These are phyloP conservation scores for Monilinia fructicola DNA, from an alignment of 2,329 filamentous ascomycete genomes.

Conservation along the genomic window DNA sequence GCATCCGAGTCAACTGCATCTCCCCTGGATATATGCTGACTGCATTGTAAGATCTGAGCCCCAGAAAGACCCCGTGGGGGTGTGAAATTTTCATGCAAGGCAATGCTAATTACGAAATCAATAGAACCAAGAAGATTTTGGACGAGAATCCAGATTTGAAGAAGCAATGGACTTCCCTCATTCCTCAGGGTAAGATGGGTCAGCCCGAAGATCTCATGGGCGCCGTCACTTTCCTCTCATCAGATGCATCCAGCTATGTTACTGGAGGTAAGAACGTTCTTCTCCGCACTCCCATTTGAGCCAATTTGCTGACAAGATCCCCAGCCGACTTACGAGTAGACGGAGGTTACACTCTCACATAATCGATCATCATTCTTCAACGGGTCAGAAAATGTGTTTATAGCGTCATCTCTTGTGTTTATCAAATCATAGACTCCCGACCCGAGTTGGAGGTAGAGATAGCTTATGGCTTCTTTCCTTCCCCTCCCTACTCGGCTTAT, in stretches of 20 bases:
- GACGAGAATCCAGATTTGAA: slow-evolving; percentile 90
- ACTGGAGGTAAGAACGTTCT: slow-evolving; percentile 46
- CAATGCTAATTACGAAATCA: slow-evolving; percentile 18
- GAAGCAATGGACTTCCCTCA: slow-evolving; percentile 86
- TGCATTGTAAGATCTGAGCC: slow-evolving; percentile 64
- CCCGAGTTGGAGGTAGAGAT: slow-evolving; percentile 1
- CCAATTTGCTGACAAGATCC: slow-evolving; percentile 7
- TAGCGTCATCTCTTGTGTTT: slow-evolving; percentile 10
- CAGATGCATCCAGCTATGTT: slow-evolving; percentile 58
- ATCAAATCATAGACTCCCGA: slow-evolving; percentile 1
- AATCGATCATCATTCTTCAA: slow-evolving; percentile 10
- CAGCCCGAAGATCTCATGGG: slow-evolving; percentile 90
- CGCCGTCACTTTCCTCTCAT: slow-evolving; percentile 70
- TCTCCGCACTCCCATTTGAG: slow-evolving; percentile 12
- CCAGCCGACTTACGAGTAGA: slow-evolving; percentile 27
- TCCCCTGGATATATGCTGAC: slow-evolving; percentile 97
- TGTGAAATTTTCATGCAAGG: background rate
- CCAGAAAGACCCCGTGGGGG: slow-evolving; percentile 18
- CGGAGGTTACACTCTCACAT: slow-evolving; percentile 28
- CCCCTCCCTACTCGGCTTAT: slow-evolving; percentile 11
- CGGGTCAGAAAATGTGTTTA: slow-evolving; percentile 1
- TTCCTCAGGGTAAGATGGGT: slow-evolving; percentile 92
- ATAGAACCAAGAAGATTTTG: slow-evolving; percentile 87
- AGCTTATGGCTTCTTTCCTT: background rate
- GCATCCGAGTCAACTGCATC: slow-evolving; percentile 93